Base-by-base conservation (phyloP, 192 early-diverging fungal species). In the Chytriomyces sp. region DNA sequence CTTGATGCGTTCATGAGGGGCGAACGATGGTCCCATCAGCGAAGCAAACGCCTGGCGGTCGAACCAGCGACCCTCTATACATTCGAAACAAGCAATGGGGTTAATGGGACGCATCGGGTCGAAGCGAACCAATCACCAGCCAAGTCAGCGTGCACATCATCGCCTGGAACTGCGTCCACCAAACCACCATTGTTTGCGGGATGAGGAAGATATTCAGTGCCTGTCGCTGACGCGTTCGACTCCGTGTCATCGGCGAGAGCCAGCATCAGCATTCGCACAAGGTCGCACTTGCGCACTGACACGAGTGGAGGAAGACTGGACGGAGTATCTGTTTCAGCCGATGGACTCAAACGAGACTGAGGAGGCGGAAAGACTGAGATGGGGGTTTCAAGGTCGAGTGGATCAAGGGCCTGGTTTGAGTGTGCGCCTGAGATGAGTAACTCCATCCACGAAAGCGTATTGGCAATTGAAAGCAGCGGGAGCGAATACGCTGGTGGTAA, bases 241-340 rank as follows among this genome's bases (percentile, higher is more conserved):
- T 61, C 59, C 36, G 77, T 40, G 44, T 81, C 81, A 41, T 81
- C 78, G 3, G 79, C 56, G 22, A 86, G 56, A 5, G 79, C 81
- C 6, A 75, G 77, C 74, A 86, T 59, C 22, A 86, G 75, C 74
- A 82, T 28, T 12, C 85, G 76, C 36, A 84, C 39, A 26, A 86
- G 67, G 70, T 86, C 85, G 26, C 64, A 63, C 64, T 78, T 67
- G 30, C 85, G 67, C 30, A 80, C 38, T 25, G 81, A 79, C 39
- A 86, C 41, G 74, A 86, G 77, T 17, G 85, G 77, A 8, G 84
- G 84, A 25, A 76, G 57, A 28, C 30, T 52, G 56, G 25, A 26
- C 39, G 59, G 5, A 33, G 39, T 4, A 34, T 73, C 60, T 4
- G 26, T 34, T 12, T 14, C 6, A 32, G 62, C 37, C 25, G 44